Evolutionary conservation across 2,329 filamentous ascomycete species (phyloP).

Genomic region (Cercospora zeina): DNA sequence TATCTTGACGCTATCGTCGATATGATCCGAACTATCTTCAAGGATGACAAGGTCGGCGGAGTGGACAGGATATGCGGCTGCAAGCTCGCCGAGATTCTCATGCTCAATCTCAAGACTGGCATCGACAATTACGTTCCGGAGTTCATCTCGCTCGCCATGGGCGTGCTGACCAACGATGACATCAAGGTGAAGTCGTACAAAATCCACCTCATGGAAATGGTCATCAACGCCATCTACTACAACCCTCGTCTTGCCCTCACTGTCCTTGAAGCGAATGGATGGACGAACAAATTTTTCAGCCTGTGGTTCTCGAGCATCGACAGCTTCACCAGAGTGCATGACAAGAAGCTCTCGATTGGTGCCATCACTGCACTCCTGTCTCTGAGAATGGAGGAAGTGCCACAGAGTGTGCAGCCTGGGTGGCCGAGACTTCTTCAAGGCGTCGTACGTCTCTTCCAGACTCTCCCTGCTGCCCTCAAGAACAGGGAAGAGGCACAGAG

Average conservation of each 20-base stretch:
- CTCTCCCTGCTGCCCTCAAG: constrained; percentile 81
- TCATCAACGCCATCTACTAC: constrained; percentile 98
- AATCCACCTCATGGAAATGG: constrained; percentile 97
- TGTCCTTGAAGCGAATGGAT: constrained; percentile 83
- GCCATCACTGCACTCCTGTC: constrained; percentile 85
- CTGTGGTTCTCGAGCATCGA: constrained; percentile 97
- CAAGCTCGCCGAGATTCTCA: constrained; percentile 94
- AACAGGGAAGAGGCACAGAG: constrained; percentile 90
- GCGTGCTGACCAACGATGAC: constrained; percentile 70
- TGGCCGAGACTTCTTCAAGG: constrained; percentile 91
- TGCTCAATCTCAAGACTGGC: constrained; percentile 87
- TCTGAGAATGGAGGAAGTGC: constrained; percentile 76
- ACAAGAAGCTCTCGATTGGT: constrained; percentile 97
- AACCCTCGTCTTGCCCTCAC: constrained; percentile 83
- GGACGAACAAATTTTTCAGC: constrained; percentile 99
- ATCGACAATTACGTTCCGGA: constrained; percentile 86
- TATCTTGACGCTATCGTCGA: constrained; percentile 87
- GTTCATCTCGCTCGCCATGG: constrained; percentile 89
- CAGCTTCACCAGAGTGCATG: constrained; percentile 87
- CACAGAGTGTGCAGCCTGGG: constrained; percentile 87
- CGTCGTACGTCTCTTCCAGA: constrained; percentile 87
- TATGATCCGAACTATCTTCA: constrained; percentile 95
- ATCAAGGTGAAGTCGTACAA: constrained; percentile 89
- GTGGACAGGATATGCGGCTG: constrained; percentile 96
- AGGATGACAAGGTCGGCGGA: constrained; percentile 85